Percentiles rank a stretch among this genome's conserved stretches.
These are phyloP conservation scores for Solanum peruvianum DNA, from an alignment of 257 asterid genomes.

Conservation along the genomic window DNA sequence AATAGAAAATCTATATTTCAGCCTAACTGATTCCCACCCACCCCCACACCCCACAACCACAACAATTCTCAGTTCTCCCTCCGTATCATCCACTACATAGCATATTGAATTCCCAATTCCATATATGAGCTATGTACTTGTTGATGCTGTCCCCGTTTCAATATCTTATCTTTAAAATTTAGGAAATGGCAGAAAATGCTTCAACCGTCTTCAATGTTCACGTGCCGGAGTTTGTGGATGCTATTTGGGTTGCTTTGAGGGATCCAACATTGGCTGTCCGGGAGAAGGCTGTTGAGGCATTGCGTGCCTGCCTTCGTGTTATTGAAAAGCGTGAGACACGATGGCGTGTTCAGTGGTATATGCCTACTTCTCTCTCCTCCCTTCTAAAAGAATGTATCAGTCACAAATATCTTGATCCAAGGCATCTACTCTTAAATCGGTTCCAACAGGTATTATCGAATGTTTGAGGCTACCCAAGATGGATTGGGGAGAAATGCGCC, in stretches of 20 bases:
- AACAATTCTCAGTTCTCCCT: background rate
- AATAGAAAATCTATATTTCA: background rate
- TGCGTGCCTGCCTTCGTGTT: constrained; percentile 95
- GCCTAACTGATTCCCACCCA: background rate
- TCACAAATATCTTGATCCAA: background rate
- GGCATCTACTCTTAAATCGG: constrained; percentile 7
- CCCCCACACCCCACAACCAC: too few species aligned
- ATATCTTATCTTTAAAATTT: constrained; percentile 12
- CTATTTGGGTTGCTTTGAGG: constrained; percentile 97
- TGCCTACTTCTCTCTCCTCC: constrained; percentile 7
- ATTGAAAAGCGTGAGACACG: constrained; percentile 99
- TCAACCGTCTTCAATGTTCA: constrained; percentile 97
- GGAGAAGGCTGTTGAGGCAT: constrained; percentile 92
- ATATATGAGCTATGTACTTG: background rate
- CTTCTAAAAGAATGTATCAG: background rate
- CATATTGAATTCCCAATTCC: background rate
- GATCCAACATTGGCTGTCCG: constrained; percentile 83
- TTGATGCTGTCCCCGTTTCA: background rate
- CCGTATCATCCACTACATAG: background rate
- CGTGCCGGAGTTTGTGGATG: constrained; percentile 93
- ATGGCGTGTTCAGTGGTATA: constrained; percentile 99
- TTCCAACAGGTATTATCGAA: constrained; percentile 77
- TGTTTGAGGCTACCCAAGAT: constrained; percentile 99
- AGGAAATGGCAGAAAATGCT: constrained; percentile 99
- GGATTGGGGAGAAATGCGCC: constrained; percentile 91